Base-by-base conservation (phyloP, 306 rosid genomes). In the Begonia masoniana region DNA sequence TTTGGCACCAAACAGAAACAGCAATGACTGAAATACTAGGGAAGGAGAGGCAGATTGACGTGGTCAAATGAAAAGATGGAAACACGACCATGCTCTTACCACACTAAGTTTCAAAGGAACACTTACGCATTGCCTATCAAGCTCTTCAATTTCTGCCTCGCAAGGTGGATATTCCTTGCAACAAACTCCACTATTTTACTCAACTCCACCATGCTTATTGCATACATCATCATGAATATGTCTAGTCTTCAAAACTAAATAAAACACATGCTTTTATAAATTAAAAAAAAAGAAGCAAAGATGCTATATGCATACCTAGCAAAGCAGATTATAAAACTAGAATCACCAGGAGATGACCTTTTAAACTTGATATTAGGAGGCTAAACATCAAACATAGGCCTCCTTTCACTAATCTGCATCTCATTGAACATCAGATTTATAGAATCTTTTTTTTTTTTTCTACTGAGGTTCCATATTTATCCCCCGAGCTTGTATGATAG, bases 281-380 rank as follows among this genome's bases (percentile, higher is more conserved):
- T n/a, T n/a, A n/a, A n/a, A n/a, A n/a, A n/a, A n/a, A n/a, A n/a
- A n/a, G n/a, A n/a, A n/a, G n/a, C n/a, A n/a, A n/a, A n/a, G n/a
- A n/a, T n/a, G n/a, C n/a, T n/a, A 62, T 43, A 24, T 24, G 31
- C 2, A 47, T 84, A 88, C 95, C 95, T 78, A 13, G 91, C 66
- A 61, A 85, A 70, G 78, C 79, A 74, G 54, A 85, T 60, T 54
- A 74, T 53, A 67, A 89, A 85, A 62, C 62, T 61, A 10, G 97
- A 84, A 66, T 76, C 70, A n/a, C 91, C 94, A 0, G 91, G 91
- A 57, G 74, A 76, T 46, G 95, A 80, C 62, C 84, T 91, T 63
- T 68, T 79, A 71, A 91, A 91, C 65, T 74, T 78, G 80, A 73
- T 78, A 62, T 85, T 77, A 51, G 97, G 97, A 26, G 70, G 91